phyloP scores from a whole-genome alignment of 2,329 filamentous ascomycete genomes.

The Exophiala aquamarina region DNA sequence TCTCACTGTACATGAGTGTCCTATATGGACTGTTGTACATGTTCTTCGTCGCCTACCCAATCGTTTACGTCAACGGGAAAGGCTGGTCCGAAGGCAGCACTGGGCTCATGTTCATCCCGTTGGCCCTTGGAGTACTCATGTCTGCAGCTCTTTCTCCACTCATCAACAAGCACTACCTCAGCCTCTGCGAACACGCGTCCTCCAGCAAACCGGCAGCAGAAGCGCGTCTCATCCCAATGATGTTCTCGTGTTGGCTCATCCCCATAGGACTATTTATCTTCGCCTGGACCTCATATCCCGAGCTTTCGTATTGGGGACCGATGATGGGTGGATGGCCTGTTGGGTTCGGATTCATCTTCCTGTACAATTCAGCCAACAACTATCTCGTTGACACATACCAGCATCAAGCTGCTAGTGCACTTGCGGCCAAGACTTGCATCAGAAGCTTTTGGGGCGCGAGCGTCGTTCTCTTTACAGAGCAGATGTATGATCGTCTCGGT shows the following conservation, averaged over 20 bases:
- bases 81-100: constrained; percentile 72
- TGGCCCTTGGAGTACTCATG: constrained; percentile 71
- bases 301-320: constrained; percentile 69
- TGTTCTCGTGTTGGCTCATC: constrained; percentile 72
- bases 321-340: constrained; percentile 69
- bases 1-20: constrained; percentile 82
- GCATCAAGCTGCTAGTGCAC: constrained; percentile 76
- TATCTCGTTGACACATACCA: constrained; percentile 82
- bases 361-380: constrained; percentile 77
- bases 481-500: constrained; percentile 74
- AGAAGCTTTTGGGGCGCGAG: constrained; percentile 83
- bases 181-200: constrained; percentile 56
- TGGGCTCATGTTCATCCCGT: constrained; percentile 82
- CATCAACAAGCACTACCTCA: constrained; percentile 80
- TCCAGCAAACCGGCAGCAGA: constrained; percentile 76
- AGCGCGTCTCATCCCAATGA: constrained; percentile 78
- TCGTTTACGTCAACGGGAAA: constrained; percentile 76
- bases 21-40: constrained; percentile 61
- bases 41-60: constrained; percentile 55
- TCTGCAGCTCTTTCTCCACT: constrained; percentile 68
- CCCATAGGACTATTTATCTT: constrained; percentile 67
- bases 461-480: constrained; percentile 75
- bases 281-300: constrained; percentile 61
- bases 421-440: constrained; percentile 84
- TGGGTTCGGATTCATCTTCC: constrained; percentile 79